Evolutionary conservation across 1,139 yeast genomes (phyloP).

Genomic region (Zygoascus meyerae): DNA sequence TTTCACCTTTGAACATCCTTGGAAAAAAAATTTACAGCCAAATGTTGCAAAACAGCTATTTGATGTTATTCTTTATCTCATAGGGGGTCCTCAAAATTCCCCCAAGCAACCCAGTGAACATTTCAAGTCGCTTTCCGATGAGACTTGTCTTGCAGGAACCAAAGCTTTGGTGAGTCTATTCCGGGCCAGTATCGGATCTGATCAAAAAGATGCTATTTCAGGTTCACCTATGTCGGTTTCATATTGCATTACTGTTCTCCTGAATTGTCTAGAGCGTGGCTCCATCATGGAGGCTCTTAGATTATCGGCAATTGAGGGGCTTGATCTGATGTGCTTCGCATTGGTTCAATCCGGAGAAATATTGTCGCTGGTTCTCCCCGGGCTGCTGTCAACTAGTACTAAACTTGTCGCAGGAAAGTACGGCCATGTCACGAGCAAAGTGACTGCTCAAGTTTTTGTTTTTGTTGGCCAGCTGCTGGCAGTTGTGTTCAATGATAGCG

Average conservation of each 20-base stretch:
- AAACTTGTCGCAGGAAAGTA: conserved; percentile 39
- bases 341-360: conserved; percentile 46
- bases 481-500: conserved; percentile 41
- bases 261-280: conserved; percentile 34
- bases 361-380: conserved; percentile 51
- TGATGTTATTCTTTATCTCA: conserved; percentile 44
- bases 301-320: conserved; percentile 33
- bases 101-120: conserved; percentile 13
- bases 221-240: conserved; percentile 41
- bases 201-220: conserved; percentile 13
- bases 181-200: conserved; percentile 28
- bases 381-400: conserved; percentile 46
- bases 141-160: conserved; percentile 42
- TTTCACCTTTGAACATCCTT: conserved; percentile 41
- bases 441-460: conserved; percentile 33
- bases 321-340: conserved; percentile 34
- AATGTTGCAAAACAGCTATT: conserved; percentile 45
- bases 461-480: conserved; percentile 34
- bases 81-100: conserved; percentile 36
- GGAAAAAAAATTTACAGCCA: conserved; percentile 42
- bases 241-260: conserved; percentile 42
- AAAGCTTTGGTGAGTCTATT: conserved; percentile 35
- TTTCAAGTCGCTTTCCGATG: conserved; percentile 33
- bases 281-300: conserved; percentile 32
- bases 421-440: conserved; percentile 38